Percentiles rank a stretch among this genome's conserved stretches.
phyloP scores from a whole-genome alignment of 1,284 basidiomycete genomes.

The Rhodotorula mucilaginosa region DNA sequence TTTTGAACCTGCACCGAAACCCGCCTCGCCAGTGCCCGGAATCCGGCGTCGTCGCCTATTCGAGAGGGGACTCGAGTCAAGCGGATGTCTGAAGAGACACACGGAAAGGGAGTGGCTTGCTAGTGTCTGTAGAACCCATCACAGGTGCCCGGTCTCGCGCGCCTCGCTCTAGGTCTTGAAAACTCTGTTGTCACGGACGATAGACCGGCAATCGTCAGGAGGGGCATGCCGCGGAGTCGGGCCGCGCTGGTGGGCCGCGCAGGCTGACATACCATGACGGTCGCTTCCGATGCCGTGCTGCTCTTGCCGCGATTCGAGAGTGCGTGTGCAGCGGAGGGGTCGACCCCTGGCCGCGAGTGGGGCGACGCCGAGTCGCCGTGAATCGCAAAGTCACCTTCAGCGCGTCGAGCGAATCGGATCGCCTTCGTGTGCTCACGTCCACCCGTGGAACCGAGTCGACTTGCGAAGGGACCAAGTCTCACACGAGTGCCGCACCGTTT shows the following conservation, averaged over 20 bases:
- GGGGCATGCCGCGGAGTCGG: neutral
- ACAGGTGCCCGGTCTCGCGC: conserved; percentile 27
- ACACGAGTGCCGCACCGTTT: neutral
- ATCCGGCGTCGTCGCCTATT: conserved; percentile 50
- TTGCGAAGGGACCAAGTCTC: neutral
- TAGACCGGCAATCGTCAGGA: neutral
- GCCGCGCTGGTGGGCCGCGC: no score
- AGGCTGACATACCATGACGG: neutral
- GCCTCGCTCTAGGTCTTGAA: conserved; percentile 40
- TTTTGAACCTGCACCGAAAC: conserved; percentile 96
- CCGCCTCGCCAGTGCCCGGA: conserved; percentile 74
- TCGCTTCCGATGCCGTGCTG: no score
- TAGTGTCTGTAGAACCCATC: neutral
- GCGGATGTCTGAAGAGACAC: neutral
- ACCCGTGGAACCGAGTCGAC: no score
- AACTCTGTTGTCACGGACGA: conserved; percentile 11
- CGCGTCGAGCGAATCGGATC: no score
- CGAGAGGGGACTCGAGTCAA: neutral
- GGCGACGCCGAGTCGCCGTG: no score
- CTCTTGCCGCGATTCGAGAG: no score
- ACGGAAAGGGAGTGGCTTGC: conserved; percentile 12
- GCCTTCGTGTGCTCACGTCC: no score
- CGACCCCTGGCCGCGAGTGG: no score
- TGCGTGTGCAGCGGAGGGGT: no score
- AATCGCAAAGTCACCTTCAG: no score